These are phyloP conservation scores for Cryptomeria japonica DNA, from an alignment of 75 land plant species.

Conservation along the genomic window DNA sequence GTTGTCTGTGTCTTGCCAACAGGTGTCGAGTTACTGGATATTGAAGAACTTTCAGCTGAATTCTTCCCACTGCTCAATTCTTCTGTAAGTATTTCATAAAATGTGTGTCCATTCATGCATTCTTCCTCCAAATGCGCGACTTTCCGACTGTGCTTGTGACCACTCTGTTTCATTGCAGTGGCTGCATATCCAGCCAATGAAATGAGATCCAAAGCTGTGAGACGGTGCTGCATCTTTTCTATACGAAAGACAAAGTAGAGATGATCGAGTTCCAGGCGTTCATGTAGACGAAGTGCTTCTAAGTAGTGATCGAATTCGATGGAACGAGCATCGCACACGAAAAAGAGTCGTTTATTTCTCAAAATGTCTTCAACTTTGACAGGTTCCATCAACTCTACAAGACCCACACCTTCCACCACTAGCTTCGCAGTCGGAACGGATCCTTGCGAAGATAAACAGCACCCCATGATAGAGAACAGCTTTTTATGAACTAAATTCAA, in stretches of 20 bases:
- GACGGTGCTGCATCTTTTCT: constrained; percentile 23
- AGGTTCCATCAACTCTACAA: constrained; percentile 40
- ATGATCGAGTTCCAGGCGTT: constrained; percentile 41
- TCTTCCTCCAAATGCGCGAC: not conserved
- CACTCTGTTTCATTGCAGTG: constrained; percentile 2
- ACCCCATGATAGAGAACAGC: constrained; percentile 10
- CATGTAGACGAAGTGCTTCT: constrained; percentile 25
- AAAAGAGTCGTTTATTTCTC: too few species aligned
- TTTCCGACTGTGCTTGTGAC: not conserved
- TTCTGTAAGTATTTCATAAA: not conserved
- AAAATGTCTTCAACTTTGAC: constrained; percentile 5
- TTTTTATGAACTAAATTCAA: not conserved
- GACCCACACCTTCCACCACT: constrained; percentile 30
- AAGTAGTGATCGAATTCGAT: too few species aligned
- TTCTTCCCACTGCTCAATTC: too few species aligned
- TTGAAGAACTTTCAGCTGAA: not conserved
- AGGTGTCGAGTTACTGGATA: too few species aligned
- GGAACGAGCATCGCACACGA: too few species aligned
- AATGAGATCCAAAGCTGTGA: constrained; percentile 47
- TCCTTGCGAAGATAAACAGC: constrained; percentile 34
- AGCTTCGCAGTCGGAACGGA: constrained; percentile 39
- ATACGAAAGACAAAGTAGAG: constrained; percentile 50
- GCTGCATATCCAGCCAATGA: constrained; percentile 53
- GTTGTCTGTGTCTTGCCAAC: not conserved
- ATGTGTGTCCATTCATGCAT: not conserved